phyloP scores from a whole-genome alignment of 805 yeast species.

The Saccharomycopsis fodiens region DNA sequence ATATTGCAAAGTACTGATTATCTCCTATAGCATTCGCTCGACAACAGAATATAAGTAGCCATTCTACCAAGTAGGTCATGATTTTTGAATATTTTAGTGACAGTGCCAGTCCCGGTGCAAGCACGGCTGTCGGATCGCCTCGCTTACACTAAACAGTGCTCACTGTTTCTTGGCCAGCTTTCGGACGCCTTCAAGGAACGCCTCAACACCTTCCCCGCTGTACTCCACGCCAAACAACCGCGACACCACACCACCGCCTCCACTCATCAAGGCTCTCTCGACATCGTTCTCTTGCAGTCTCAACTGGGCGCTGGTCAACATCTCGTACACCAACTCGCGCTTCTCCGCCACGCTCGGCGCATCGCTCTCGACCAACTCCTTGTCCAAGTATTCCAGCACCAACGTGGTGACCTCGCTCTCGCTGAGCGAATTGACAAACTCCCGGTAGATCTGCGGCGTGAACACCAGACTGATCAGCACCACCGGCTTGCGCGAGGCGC shows the following conservation, averaged over 20 bases:
- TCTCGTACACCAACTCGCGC: slow-evolving; percentile 33
- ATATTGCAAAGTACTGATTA: no score
- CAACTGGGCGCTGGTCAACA: slow-evolving; percentile 43
- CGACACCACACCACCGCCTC: slow-evolving; percentile 43
- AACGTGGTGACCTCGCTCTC: slow-evolving; percentile 29
- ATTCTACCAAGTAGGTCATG: no score
- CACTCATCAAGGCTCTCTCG: slow-evolving; percentile 35
- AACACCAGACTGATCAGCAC: slow-evolving; percentile 1
- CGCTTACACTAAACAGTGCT: no score
- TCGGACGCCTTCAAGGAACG: slow-evolving; percentile 39
- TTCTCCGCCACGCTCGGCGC: slow-evolving; percentile 21
- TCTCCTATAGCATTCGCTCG: no score
- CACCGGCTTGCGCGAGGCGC: slow-evolving; percentile 4
- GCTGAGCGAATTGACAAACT: slow-evolving; percentile 22
- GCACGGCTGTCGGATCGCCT: no score
- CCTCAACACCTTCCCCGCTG: slow-evolving; percentile 47
- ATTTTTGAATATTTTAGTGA: no score
- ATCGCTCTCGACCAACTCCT: slow-evolving; percentile 23
- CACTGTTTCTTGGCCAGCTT: slow-evolving; percentile 21
- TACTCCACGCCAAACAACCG: slow-evolving; percentile 42
- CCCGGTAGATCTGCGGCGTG: neutral
- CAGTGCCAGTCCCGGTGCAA: no score
- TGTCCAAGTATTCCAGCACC: slow-evolving; percentile 35
- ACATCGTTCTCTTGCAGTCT: slow-evolving; percentile 35
- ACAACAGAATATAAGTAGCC: no score